Conservation (phyloP, 192 early-diverging fungal species). For the Backusella australiensis region DNA sequence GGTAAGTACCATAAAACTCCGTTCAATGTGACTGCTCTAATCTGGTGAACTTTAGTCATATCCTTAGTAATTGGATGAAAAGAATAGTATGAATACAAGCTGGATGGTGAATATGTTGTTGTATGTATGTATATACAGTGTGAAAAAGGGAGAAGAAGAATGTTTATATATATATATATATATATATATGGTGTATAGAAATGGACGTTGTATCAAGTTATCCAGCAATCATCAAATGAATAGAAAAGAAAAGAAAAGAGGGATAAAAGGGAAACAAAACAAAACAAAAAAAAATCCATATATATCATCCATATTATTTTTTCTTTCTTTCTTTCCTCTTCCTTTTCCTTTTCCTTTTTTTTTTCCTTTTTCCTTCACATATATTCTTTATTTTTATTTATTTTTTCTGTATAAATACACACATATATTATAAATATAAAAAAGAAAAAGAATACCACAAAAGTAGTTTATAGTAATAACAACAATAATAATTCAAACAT, state of each 20-base stretch:
- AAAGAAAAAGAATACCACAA: background rate
- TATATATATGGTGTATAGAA: background rate
- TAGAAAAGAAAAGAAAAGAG: background rate
- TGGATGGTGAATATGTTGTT: background rate
- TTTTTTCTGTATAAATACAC: background rate
- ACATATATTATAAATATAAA: background rate
- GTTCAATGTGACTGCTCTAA: no score
- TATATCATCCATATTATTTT: background rate
- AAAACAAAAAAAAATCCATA: background rate
- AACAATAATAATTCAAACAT: conserved; percentile 38
- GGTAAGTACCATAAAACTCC: no score
- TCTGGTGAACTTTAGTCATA: no score
- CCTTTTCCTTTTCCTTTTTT: background rate
- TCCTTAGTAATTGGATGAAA: no score
- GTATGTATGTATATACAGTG: no score
- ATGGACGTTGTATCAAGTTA: background rate
- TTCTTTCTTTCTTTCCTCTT: background rate
- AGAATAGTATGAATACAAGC: background rate
- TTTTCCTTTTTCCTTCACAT: background rate
- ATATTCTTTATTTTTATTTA: background rate
- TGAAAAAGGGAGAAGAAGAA: no score
- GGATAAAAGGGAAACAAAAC: conserved; percentile 1
- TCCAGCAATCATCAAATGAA: background rate
- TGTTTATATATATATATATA: background rate
- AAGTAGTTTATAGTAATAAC: background rate